Evolutionary conservation across 768 basidiomycete species (phyloP).

Genomic region (Lepiota brunneoincarnata): DNA sequence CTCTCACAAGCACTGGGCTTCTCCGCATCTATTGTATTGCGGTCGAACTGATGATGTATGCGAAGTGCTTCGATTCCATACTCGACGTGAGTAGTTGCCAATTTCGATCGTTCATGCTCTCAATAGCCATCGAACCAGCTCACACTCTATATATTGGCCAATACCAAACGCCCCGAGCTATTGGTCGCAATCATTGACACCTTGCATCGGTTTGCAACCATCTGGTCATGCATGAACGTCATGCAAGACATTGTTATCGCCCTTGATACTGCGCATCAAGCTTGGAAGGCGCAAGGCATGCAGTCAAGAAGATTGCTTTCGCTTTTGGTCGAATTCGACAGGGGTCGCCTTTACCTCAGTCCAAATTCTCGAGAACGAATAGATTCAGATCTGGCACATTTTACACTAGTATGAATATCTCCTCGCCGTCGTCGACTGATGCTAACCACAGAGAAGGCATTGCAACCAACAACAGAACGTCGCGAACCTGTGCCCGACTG

Average conservation of each 20-base stretch:
- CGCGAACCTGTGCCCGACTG: slow-evolving; percentile 41
- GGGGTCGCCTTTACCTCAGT: slow-evolving; percentile 49
- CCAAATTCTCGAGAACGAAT: slow-evolving; percentile 57
- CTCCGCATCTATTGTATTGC: slow-evolving; percentile 55
- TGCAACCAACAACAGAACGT: slow-evolving; percentile 41
- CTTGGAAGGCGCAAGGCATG: slow-evolving; percentile 61
- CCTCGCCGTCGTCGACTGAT: not conserved
- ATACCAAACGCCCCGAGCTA: slow-evolving; percentile 48
- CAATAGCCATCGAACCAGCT: slow-evolving; percentile 33
- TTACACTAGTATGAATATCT: slow-evolving; percentile 49
- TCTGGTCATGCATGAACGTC: slow-evolving; percentile 78
- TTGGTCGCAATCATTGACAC: slow-evolving; percentile 66
- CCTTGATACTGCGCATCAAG: slow-evolving; percentile 59
- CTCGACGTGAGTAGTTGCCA: slow-evolving; percentile 52
- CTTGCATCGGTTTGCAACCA: slow-evolving; percentile 64
- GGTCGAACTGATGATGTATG: slow-evolving; percentile 56
- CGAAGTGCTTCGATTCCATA: slow-evolving; percentile 64
- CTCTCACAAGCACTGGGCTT: slow-evolving; percentile 33
- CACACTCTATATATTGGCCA: slow-evolving; percentile 51
- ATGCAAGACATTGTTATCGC: slow-evolving; percentile 53
- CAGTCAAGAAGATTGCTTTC: slow-evolving; percentile 65
- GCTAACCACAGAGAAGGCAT: slow-evolving; percentile 31
- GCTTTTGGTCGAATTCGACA: slow-evolving; percentile 64
- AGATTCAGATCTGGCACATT: slow-evolving; percentile 54
- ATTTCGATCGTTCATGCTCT: not conserved